These are phyloP conservation scores for Chlamydomonas sp. DNA, from an alignment of 139 green algal species.

Conservation along the genomic window DNA sequence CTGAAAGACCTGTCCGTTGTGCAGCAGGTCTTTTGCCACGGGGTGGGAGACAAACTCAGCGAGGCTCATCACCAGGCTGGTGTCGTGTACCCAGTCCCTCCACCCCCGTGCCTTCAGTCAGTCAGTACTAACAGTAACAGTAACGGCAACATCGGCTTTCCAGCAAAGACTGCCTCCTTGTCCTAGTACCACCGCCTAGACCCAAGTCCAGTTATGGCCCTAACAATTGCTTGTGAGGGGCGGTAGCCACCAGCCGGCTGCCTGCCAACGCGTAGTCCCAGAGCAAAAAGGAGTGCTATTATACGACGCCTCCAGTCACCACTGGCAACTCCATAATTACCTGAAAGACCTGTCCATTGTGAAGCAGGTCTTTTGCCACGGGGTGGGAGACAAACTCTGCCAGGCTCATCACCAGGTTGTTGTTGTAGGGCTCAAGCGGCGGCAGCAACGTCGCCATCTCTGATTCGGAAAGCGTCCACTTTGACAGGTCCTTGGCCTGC, in stretches of 20 bases:
- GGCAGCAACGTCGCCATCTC: constrained; percentile 41
- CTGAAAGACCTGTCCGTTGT: constrained; percentile 37
- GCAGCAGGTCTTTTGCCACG: not conserved
- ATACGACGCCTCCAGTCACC: too few relatives aligned
- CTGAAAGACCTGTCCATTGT: constrained; percentile 69
- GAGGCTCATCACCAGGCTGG: too few relatives aligned
- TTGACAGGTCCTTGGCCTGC: constrained; percentile 17
- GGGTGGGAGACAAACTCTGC: constrained; percentile 65
- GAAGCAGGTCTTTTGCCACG: constrained; percentile 63
- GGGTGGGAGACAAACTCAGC: not conserved
- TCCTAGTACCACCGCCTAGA: not conserved
- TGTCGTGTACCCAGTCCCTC: too few relatives aligned
- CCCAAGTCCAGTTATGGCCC: not conserved
- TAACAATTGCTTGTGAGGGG: too few relatives aligned
- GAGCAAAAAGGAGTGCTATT: too few relatives aligned
- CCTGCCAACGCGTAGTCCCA: too few relatives aligned
- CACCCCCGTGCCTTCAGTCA: too few relatives aligned
- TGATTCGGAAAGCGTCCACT: constrained; percentile 36
- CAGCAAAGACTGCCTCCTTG: not conserved
- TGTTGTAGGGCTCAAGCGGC: constrained; percentile 71
- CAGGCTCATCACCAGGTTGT: constrained; percentile 66
- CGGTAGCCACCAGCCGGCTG: too few relatives aligned
- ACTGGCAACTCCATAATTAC: constrained; percentile 14
- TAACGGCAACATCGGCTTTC: too few relatives aligned
- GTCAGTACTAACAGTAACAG: too few relatives aligned